phyloP scores from a whole-genome alignment of 257 asterid species.

The Ajuga chamaepitys region DNA sequence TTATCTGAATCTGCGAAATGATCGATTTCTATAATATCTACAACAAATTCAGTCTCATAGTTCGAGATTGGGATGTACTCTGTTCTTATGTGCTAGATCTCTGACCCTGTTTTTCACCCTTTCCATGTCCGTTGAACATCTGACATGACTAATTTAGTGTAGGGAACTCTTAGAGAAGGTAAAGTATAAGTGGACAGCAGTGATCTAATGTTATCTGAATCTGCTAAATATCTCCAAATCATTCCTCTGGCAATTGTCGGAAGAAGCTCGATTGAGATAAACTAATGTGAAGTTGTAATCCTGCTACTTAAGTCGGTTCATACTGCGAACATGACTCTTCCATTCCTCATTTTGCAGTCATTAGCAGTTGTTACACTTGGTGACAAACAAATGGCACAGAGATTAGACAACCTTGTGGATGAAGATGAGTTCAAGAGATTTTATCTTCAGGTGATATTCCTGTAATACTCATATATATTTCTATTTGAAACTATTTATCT shows the following conservation, averaged over 20 bases:
- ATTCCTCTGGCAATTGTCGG: not conserved
- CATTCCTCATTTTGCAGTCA: constrained; percentile 35
- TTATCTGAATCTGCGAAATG: too few relatives aligned
- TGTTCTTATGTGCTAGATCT: too few relatives aligned
- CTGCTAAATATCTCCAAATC: not conserved
- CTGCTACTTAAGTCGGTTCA: not conserved
- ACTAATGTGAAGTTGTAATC: constrained; percentile 6
- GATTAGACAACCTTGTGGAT: constrained; percentile 86
- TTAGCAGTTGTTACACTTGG: constrained; percentile 97
- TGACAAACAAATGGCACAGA: constrained; percentile 93
- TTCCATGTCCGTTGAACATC: not conserved
- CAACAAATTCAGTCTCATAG: not conserved
- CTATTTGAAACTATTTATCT: constrained; percentile 7
- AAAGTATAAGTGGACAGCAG: not conserved
- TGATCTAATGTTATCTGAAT: not conserved
- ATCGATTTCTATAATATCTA: not conserved
- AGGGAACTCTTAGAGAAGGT: not conserved
- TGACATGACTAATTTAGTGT: not conserved
- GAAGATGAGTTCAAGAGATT: constrained; percentile 95
- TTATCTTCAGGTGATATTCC: constrained; percentile 80
- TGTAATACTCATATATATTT: constrained; percentile 4
- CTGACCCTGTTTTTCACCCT: too few relatives aligned
- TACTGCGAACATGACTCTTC: constrained; percentile 7
- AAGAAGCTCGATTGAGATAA: not conserved
- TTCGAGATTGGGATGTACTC: too few relatives aligned